These are phyloP conservation scores for Orobanche coerulescens DNA, from an alignment of 257 asterid genomes.

Conservation along the genomic window DNA sequence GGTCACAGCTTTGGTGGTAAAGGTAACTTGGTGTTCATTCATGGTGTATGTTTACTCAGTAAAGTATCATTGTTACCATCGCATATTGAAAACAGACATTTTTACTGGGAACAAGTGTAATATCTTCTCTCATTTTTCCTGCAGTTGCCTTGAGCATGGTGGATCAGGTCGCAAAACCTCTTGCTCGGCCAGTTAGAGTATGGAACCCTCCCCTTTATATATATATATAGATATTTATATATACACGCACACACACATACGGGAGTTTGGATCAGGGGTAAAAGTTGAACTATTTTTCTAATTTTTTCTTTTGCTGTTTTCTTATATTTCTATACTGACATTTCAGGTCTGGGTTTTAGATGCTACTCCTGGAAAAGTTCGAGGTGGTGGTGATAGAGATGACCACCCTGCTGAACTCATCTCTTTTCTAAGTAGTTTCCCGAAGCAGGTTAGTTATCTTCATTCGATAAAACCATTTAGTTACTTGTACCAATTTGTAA, in stretches of 20 bases:
- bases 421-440: constrained; percentile 55
- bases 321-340: neutral
- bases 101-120: neutral
- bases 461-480: neutral
- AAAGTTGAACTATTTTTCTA: no score
- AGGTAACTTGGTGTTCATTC: constrained; percentile 41
- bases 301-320: neutral
- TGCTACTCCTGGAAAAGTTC: constrained; percentile 95
- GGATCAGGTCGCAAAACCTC: constrained; percentile 93
- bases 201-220: neutral
- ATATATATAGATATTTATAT: no score
- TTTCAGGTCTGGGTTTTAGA: constrained; percentile 91
- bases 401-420: constrained; percentile 97
- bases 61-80: neutral
- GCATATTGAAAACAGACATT: neutral
- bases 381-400: constrained; percentile 93
- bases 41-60: neutral
- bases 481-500: neutral
- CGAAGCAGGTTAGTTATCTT: constrained; percentile 50
- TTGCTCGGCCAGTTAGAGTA: constrained; percentile 94
- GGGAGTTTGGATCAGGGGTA: no score
- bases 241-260: no score
- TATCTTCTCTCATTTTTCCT: constrained; percentile 19
- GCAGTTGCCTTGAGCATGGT: constrained; percentile 98
- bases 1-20: constrained; percentile 99